Conservation (phyloP, 345 rosid genomes). For the Ceriops decandra region DNA sequence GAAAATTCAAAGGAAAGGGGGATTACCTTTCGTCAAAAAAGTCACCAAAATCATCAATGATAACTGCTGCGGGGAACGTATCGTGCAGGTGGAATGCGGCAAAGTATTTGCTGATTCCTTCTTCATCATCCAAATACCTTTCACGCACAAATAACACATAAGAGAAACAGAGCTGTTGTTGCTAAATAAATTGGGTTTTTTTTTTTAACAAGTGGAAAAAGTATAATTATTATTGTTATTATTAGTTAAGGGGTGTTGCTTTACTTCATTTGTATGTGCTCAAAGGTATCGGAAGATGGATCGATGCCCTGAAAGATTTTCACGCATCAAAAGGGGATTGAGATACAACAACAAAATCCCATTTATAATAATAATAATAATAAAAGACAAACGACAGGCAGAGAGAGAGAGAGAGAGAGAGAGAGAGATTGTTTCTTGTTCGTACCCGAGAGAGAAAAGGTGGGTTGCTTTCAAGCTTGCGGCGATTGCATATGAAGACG, state of each 20-base stretch:
- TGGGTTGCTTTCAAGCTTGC: conserved; percentile 54
- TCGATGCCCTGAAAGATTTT: conserved; percentile 52
- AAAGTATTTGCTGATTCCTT: conserved; percentile 67
- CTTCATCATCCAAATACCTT: conserved; percentile 78
- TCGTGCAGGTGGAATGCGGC: conserved; percentile 80
- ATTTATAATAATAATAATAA: background rate
- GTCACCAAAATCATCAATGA: conserved; percentile 80
- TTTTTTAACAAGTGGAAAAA: too few species aligned
- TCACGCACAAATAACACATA: background rate
- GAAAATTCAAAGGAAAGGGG: background rate
- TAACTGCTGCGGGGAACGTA: conserved; percentile 47
- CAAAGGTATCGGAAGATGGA: conserved; percentile 52
- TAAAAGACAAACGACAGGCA: background rate
- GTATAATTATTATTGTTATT: too few species aligned
- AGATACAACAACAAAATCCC: background rate
- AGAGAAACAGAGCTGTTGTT: background rate
- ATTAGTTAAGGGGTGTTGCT: background rate
- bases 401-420: conserved; percentile 33
- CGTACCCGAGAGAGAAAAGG: conserved; percentile 70
- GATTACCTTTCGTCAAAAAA: conserved; percentile 55
- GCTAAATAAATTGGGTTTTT: too few species aligned
- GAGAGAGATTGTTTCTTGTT: conserved; percentile 12
- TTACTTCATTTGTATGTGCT: conserved; percentile 78
- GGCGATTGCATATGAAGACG: conserved; percentile 68
- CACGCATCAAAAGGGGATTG: background rate